Evolutionary conservation across 257 asterid genomes (phyloP).

Genomic region (Pogostemon cablin): DNA sequence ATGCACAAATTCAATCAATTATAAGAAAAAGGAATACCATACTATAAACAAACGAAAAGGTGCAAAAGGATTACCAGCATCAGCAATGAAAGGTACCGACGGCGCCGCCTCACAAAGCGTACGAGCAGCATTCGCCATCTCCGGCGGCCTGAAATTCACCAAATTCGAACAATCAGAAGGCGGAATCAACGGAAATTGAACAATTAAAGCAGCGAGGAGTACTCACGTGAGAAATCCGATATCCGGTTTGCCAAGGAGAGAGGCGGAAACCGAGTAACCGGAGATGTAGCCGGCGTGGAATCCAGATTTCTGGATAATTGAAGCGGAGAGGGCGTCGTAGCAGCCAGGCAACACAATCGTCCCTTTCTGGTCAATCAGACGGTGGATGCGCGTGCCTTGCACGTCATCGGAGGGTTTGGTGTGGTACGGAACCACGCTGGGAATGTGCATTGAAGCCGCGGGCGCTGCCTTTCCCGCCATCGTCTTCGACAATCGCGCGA

Average conservation of each 20-base stretch:
- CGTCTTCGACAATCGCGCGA: no score
- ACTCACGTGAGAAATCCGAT: conserved; percentile 17
- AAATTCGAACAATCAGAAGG: not conserved
- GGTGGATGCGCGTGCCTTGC: not conserved
- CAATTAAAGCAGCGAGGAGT: not conserved
- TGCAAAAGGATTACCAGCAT: conserved; percentile 12
- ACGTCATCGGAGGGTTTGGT: no score
- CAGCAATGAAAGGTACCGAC: conserved; percentile 11
- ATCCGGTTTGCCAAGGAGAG: not conserved
- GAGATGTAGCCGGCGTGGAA: conserved; percentile 8
- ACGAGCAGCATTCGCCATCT: conserved; percentile 16
- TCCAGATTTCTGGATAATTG: conserved; percentile 19
- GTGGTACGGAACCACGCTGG: no score
- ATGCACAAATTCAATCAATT: not conserved
- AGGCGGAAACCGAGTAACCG: conserved; percentile 9
- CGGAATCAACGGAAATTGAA: not conserved
- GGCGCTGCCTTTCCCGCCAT: no score
- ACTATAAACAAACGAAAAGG: not conserved
- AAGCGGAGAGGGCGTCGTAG: conserved; percentile 14
- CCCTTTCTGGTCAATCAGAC: not conserved
- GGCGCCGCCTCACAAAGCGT: conserved; percentile 6
- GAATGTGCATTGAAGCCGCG: no score
- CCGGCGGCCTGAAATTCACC: conserved; percentile 14
- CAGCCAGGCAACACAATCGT: not conserved
- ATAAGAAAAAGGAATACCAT: not conserved